Evolutionary conservation across 2,329 filamentous ascomycete genomes (phyloP).

Genomic region (Fusarium armeniacum): DNA sequence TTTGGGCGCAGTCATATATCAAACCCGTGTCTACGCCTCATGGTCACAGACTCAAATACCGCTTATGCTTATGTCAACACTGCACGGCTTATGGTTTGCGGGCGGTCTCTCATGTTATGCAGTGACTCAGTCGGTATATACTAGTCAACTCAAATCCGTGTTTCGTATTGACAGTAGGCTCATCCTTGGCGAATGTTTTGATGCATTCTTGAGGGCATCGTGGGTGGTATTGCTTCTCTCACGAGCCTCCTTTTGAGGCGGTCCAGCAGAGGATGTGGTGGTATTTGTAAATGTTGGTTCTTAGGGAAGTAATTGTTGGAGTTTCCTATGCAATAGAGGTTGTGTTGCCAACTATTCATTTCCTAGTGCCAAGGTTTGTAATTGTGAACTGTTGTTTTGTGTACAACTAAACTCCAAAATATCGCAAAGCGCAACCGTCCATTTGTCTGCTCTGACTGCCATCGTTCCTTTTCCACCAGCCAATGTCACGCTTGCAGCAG

Average conservation of each 20-base stretch:
- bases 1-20: conserved; percentile 5
- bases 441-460: background rate
- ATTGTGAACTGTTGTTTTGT: background rate
- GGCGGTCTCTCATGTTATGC: background rate
- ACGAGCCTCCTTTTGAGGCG: background rate
- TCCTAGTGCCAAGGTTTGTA: background rate
- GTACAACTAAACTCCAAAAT: background rate
- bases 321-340: background rate
- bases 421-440: background rate
- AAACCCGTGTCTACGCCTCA: background rate
- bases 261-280: background rate
- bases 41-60: background rate
- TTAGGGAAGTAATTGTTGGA: too few species aligned
- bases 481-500: conserved; percentile 8
- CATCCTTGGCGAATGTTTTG: background rate
- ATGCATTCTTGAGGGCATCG: background rate
- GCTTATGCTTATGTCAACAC: conserved; percentile 3
- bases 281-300: background rate
- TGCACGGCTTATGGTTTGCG: background rate
- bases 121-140: background rate
- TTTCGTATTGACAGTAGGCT: conserved; percentile 13
- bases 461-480: background rate
- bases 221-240: conserved; percentile 1
- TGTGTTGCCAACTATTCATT: background rate
- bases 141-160: background rate